Evolutionary conservation across 2,329 filamentous ascomycete genomes (phyloP), one percentile per base, ranked within the genome.

Genomic region (Talaromyces sp.): DNA sequence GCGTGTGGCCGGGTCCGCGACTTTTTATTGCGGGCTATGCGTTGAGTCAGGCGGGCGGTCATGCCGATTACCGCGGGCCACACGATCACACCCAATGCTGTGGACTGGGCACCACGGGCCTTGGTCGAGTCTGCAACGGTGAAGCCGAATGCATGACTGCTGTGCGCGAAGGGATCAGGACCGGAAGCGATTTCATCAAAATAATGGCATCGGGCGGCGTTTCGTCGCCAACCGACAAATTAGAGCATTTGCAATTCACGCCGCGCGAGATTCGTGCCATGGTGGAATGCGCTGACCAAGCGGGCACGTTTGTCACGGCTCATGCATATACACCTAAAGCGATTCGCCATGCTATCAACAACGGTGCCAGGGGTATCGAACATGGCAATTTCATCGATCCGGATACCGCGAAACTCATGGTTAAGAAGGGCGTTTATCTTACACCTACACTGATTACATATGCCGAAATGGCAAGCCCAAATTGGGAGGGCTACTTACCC

Each of bases 201-300:
- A 85, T 88, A 67, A 87, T 87, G 84, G 78, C 78, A 0, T 81
- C 81, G 5, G 85, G 86, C 1, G 86, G 86, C 9, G 85, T 88
- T 1, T 80, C 82, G 0, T 83, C 80, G 11, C 84, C 84, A 0
- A 86, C 84, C 0, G 86, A 88, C 69, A 75, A 75, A 45, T 75
- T 88, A 11, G 79, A 82, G 8, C 79, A 82, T 68, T 73, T 83
- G 14, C 86, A 88, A 70, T 88, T 87, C 73, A 84, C 84, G 0
- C 75, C 79, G 0, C 82, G 81, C 41, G 86, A 88, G 75, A 82
- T 88, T 62, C 74, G 74, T 45, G 84, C 85, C 5, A 85, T 88
- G 56, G 81, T 82, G 2, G 85, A 85, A 0, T 57, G 54, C 74
- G 71, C 47, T 19, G 31, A 48, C 6, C 81, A 83, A 64, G 74